Base-by-base conservation (phyloP, 352 stramenopile species). In the Peronospora farinosa region DNA sequence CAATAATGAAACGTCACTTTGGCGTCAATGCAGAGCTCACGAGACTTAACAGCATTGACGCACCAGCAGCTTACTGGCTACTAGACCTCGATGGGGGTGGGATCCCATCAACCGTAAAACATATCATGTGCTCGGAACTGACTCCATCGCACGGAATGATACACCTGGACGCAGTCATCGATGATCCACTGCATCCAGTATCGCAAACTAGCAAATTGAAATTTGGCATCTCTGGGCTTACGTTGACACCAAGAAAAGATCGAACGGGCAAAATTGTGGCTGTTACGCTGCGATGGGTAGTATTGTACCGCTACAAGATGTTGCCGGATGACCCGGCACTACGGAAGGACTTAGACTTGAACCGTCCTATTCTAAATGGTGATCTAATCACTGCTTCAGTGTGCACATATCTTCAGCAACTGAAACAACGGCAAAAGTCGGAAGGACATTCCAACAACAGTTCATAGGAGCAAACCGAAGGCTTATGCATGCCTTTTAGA, bases 261-360 rank as follows among this genome's bases (percentile, higher is more conserved):
- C 11, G 44, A 3, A 66, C 63, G 0, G 54, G 49, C 17, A 36
- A 47, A 25, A 55, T 36, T 6, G 7, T 54, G 10, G 54, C 49
- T 7, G 44, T 77, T 19, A 65, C 47, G 7, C 47, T 72, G 31
- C 51, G 55, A 15, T 67, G 63, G 49, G 13, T 67, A 9, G 51
- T 66, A 2, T 28, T 69, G 0, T 71, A 71, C 17, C 57, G 57
- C 30, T 74, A 74, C 48, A 70, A 64, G 12, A 21, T 65, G 13
- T 16, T 71, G 31, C 57, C 67, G 11, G 36, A 60, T n/a, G 54
- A 69, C 7, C 48, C 52, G 4, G 42, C 31, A 12, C 42, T 65
- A 19, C 33, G 35, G 23, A 19, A 58, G 19, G 54, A 65, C 21
- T 15, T 73, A 23, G 40, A 54, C 8, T 51, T 51, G 7, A 51